Conservation (phyloP, 139 green algal genomes). For the Closterium sp. region DNA sequence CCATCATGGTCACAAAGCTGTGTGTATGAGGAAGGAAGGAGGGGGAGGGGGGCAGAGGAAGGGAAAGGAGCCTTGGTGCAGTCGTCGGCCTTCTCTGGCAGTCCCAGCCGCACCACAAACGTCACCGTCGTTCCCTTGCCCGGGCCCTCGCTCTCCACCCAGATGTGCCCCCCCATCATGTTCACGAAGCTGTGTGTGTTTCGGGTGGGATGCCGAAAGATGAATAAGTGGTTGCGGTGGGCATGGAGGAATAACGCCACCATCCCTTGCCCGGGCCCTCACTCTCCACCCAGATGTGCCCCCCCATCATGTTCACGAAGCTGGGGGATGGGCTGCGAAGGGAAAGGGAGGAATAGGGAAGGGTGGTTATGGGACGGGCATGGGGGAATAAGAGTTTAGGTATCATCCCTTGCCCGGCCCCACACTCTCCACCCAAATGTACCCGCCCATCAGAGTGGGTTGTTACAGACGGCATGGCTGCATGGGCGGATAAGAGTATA, state of each 20-base stretch:
- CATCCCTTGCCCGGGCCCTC: background rate
- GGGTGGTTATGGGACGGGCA: background rate
- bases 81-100: conserved; percentile 39
- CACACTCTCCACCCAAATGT: conserved; percentile 41
- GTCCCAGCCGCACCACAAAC: conserved; percentile 36
- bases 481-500: too few relatives aligned
- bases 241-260: too few relatives aligned
- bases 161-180: conserved; percentile 53
- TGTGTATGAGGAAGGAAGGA: background rate
- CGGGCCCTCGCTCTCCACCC: conserved; percentile 46
- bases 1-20: too few relatives aligned
- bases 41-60: background rate
- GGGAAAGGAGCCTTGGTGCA: background rate
- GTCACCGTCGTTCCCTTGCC: conserved; percentile 34
- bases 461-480: too few relatives aligned
- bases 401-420: too few relatives aligned
- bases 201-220: too few relatives aligned
- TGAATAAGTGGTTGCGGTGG: too few relatives aligned
- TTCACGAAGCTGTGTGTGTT: conserved; percentile 54
- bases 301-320: conserved; percentile 47
- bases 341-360: background rate
- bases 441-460: background rate
- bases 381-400: too few relatives aligned
- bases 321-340: background rate
- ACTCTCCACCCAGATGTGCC: conserved; percentile 47